phyloP scores from a whole-genome alignment of 768 basidiomycete species.

The Hortiboletus campestris region DNA sequence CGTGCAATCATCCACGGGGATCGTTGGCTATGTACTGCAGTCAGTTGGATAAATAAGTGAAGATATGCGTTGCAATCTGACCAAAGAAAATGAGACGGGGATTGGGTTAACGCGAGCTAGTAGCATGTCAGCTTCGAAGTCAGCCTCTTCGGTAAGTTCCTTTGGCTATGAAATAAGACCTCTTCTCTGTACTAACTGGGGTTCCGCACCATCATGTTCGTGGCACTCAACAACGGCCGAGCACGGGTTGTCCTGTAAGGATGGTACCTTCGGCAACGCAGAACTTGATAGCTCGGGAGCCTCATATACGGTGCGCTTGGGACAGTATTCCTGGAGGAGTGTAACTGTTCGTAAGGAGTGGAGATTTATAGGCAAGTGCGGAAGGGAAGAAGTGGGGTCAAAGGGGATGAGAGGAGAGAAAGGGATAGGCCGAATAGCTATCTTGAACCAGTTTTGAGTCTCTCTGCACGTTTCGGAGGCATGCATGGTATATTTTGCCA shows the following conservation, averaged over 20 bases:
- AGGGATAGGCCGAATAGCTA: conserved; percentile 6
- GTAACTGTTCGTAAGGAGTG: conserved; percentile 21
- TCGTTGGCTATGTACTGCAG: conserved; percentile 1
- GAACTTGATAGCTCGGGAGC: conserved; percentile 22
- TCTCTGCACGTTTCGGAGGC: conserved; percentile 26
- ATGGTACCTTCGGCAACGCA: conserved; percentile 19
- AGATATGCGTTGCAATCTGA: conserved; percentile 1
- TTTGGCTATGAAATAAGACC: conserved; percentile 9
- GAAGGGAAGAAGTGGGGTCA: not conserved
- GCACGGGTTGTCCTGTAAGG: conserved; percentile 16
- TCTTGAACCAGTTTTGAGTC: conserved; percentile 12
- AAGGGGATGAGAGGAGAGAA: not conserved
- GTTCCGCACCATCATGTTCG: conserved; percentile 11
- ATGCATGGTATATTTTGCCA: conserved; percentile 15
- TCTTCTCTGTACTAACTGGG: not conserved
- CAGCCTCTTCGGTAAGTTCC: conserved; percentile 13
- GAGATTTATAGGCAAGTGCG: conserved; percentile 10
- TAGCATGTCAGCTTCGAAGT: conserved; percentile 5
- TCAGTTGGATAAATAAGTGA: conserved; percentile 5
- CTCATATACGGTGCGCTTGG: conserved; percentile 15
- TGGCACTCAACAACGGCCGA: not conserved
- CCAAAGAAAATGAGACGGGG: conserved; percentile 13
- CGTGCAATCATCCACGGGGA: conserved; percentile 22
- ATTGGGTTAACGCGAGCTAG: not conserved
- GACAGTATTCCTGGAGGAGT: conserved; percentile 5